Percentiles rank a stretch among this genome's conserved stretches.
Conservation (phyloP, 257 asterid genomes). For the Solanum appendiculatum region DNA sequence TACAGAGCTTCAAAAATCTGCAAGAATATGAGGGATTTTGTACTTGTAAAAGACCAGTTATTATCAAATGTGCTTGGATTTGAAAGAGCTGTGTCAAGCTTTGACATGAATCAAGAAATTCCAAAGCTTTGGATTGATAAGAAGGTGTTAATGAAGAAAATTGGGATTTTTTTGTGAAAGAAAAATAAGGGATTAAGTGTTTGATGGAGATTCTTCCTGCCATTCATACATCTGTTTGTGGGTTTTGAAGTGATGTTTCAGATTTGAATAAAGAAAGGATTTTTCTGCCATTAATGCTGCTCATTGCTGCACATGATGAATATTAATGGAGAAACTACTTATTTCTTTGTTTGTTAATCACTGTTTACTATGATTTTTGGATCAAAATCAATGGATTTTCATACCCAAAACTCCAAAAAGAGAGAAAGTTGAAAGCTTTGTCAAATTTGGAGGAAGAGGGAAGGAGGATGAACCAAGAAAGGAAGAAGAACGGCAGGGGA, state of each 20-base stretch:
- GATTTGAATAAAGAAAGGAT: not conserved
- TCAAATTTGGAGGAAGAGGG: not conserved
- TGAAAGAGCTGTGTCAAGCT: conserved; percentile 29
- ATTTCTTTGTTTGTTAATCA: not conserved
- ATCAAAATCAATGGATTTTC: not conserved
- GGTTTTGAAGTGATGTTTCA: not conserved
- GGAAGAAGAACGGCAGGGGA: not conserved
- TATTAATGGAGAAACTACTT: not conserved
- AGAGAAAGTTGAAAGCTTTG: not conserved
- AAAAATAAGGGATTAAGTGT: not conserved
- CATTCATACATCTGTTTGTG: not conserved
- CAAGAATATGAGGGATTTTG: conserved; percentile 47
- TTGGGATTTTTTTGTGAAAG: not conserved
- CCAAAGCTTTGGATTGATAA: conserved; percentile 19
- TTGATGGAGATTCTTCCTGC: not conserved
- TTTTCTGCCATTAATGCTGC: not conserved
- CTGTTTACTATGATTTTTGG: not conserved
- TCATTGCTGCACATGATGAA: not conserved
- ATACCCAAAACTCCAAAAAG: not conserved
- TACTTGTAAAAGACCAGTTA: conserved; percentile 42
- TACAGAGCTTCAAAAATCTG: conserved; percentile 42
- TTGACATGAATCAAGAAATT: conserved; percentile 32
- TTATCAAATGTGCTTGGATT: conserved; percentile 50
- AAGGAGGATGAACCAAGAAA: not conserved
- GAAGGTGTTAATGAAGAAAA: not conserved